Percentiles rank a stretch among this genome's conserved stretches.
Conservation (phyloP, 2,329 filamentous ascomycete genomes). For the Chaetoscypha palmicola region DNA sequence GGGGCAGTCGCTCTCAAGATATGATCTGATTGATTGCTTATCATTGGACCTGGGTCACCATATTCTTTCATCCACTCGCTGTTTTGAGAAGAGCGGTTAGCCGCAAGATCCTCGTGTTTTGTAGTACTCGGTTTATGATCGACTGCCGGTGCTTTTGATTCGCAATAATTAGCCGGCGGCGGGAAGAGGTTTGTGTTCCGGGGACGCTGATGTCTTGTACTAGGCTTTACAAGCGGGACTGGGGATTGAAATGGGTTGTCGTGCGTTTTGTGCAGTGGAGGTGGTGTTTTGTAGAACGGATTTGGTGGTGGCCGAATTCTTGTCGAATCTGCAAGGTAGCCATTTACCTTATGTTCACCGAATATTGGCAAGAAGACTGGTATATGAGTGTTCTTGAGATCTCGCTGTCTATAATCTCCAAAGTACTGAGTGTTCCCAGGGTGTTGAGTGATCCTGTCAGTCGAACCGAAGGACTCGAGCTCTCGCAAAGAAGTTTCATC, state of each 20-base stretch:
- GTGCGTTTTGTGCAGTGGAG: conserved; percentile 20
- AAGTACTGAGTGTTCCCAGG: conserved; percentile 22
- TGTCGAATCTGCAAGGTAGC: conserved; percentile 26
- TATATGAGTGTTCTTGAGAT: conserved; percentile 23
- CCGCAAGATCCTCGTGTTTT: not conserved
- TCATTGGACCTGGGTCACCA: conserved; percentile 14
- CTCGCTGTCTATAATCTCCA: conserved; percentile 24
- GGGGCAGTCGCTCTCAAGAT: conserved; percentile 1
- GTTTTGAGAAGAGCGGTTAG: not conserved
- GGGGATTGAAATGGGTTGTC: conserved; percentile 25
- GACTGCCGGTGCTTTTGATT: not conserved
- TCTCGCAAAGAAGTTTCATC: conserved; percentile 17
- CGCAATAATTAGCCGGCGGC: not conserved
- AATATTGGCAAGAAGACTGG: conserved; percentile 25
- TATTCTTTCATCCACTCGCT: conserved; percentile 17
- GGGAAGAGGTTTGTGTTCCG: conserved; percentile 1
- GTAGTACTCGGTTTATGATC: not conserved
- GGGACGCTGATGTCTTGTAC: not conserved
- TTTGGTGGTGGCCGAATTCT: conserved; percentile 15
- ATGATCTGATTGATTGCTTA: conserved; percentile 8
- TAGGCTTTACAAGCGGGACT: conserved; percentile 20
- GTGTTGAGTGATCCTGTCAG: conserved; percentile 26
- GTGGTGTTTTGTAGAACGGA: conserved; percentile 13
- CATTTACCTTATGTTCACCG: conserved; percentile 26
- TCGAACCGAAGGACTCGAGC: conserved; percentile 20